These are phyloP conservation scores for Monilinia fructicola DNA, from an alignment of 2,329 filamentous ascomycete species.

Conservation along the genomic window DNA sequence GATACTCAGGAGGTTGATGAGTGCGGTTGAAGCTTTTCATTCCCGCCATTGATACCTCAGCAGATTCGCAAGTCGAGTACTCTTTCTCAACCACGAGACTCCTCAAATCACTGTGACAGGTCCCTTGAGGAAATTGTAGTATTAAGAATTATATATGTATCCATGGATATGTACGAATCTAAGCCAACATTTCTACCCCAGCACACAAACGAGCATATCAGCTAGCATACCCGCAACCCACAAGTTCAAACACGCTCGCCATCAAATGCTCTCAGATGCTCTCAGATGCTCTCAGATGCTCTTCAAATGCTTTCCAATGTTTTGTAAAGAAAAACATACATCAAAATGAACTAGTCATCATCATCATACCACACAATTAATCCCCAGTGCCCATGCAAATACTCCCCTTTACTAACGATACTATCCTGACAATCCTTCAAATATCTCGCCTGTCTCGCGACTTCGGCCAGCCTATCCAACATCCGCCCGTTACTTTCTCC, in stretches of 20 bases:
- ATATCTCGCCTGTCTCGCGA: constrained; percentile 76
- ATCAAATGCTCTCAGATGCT: background rate
- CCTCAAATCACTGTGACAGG: background rate
- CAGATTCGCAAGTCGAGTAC: background rate
- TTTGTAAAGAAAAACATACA: background rate
- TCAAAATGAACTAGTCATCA: background rate
- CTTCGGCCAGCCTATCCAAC: constrained; percentile 71
- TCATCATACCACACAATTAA: background rate
- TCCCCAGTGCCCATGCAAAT: constrained; percentile 30
- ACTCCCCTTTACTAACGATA: constrained; percentile 39
- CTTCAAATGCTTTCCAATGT: background rate
- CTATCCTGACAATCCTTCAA: constrained; percentile 69
- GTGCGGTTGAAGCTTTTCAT: too few relatives aligned
- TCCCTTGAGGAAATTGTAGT: background rate
- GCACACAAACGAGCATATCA: background rate
- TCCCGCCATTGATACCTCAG: too few relatives aligned
- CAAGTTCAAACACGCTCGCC: background rate
- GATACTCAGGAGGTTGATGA: too few relatives aligned
- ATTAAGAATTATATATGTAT: constrained; percentile 6
- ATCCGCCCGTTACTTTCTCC: constrained; percentile 83
- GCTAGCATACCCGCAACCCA: too few relatives aligned
- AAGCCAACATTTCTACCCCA: background rate
- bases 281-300: background rate
- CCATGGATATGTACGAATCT: background rate
- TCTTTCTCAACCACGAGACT: background rate